Base-by-base conservation (phyloP, 371 early-diverging fungal species). In the Basidiobolus meristosporus region DNA sequence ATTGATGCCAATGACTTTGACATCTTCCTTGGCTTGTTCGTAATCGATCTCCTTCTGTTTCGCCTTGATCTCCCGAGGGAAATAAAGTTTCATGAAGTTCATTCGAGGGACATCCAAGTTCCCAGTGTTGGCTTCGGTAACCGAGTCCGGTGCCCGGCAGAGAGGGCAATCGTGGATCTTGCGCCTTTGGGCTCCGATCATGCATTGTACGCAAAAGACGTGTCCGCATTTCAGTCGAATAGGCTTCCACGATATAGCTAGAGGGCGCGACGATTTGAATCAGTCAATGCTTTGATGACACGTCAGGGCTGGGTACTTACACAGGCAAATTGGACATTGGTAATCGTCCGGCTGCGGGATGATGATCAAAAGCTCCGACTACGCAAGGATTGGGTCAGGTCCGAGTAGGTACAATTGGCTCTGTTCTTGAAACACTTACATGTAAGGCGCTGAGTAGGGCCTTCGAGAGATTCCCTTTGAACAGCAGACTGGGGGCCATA, bases 301-400 rank as follows among this genome's bases (percentile, higher is more conserved):
- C 16, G 34, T 14, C 9, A 36, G 9, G 16, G 22, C n/a, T 28
- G 23, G 20, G n/a, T 21, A 52, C 59, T 53, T 59, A 67, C 68
- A 52, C 42, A 50, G 47, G 50, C 71, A 71, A 47, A 71, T 62
- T 9, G 71, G 71, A 36, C 71, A 71, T 5, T 50, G 16, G 44
- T 80, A 77, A 48, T 82, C 83, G 41, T 77, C 77, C 7, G 75
- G 69, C 45, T 81, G 81, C 3, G 80, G 82, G 40, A 81, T 68
- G 23, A 82, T 62, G 4, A 70, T 62, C 0, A 61, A 53, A n/a
- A 78, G 56, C 47, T 36, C 65, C 2, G 41, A 53, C 39, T 41
- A 50, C n/a, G 35, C 22, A 50, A 47, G 29, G 42, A 50, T 14
- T 48, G 46, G 19, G 53, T 44, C 3, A 45, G 52, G 31, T 50